These are phyloP conservation scores for Cyathus striatus DNA, from an alignment of 768 basidiomycete species.

Conservation along the genomic window DNA sequence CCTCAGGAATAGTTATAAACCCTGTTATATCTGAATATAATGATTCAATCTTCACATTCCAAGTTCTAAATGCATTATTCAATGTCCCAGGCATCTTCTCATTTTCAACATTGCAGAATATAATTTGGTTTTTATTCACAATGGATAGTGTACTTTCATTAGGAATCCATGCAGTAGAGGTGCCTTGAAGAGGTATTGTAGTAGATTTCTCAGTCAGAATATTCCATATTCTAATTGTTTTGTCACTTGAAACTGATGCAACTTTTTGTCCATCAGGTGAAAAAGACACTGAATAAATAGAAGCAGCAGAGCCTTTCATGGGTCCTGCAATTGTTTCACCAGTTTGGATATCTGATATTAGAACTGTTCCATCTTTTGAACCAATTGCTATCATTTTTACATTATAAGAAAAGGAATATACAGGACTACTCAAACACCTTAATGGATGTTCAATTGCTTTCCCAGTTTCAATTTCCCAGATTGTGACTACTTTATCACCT, in stretches of 20 bases:
- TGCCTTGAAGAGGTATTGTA: not conserved
- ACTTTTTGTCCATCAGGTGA: too few relatives aligned
- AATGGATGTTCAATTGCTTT: not conserved
- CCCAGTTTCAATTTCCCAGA: not conserved
- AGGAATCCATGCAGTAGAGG: too few relatives aligned
- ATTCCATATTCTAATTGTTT: not conserved
- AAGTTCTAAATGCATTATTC: not conserved
- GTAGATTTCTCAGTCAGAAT: not conserved
- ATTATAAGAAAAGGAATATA: constrained; percentile 5
- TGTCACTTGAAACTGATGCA: too few relatives aligned
- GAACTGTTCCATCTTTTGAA: constrained; percentile 5
- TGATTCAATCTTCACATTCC: not conserved
- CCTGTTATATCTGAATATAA: not conserved
- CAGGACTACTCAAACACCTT: constrained; percentile 3
- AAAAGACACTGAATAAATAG: too few relatives aligned
- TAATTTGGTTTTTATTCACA: too few relatives aligned
- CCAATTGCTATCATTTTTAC: constrained; percentile 3
- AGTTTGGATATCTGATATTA: constrained; percentile 7
- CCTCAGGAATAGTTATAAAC: not conserved
- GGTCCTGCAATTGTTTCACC: not conserved
- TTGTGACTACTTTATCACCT: not conserved
- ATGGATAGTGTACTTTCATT: too few relatives aligned
- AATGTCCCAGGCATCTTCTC: not conserved
- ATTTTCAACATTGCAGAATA: too few relatives aligned
- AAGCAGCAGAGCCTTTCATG: not conserved